Evolutionary conservation across 352 stramenopile genomes (phyloP).

Genomic region (Peronosclerospora sorghi): DNA sequence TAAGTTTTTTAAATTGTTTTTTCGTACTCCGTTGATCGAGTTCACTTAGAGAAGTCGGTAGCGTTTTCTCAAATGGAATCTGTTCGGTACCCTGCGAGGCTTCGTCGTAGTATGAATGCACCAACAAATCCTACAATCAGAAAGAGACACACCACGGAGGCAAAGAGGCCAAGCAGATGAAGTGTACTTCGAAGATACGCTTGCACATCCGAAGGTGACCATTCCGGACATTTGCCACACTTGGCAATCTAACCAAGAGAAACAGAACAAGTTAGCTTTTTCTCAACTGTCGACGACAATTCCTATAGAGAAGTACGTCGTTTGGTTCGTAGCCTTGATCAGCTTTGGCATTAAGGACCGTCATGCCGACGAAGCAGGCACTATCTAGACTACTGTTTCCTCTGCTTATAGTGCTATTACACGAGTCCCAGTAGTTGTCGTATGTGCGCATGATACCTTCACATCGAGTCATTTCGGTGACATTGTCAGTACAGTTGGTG

Average conservation of each 20-base stretch:
- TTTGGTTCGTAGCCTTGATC: conserved; percentile 52
- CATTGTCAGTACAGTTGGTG: conserved; percentile 54
- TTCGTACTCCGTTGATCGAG: conserved; percentile 10
- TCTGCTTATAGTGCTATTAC: conserved; percentile 8
- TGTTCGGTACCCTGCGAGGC: conserved; percentile 71
- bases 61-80: conserved; percentile 56
- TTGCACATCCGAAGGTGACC: conserved; percentile 52
- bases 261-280: conserved; percentile 5
- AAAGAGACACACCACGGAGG: conserved; percentile 61
- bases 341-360: conserved; percentile 32
- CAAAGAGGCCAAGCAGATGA: conserved; percentile 53
- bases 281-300: neutral
- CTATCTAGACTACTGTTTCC: conserved; percentile 6
- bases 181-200: conserved; percentile 54
- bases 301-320: conserved; percentile 31
- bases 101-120: conserved; percentile 60
- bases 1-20: conserved; percentile 31
- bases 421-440: conserved; percentile 36
- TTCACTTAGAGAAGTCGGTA: neutral
- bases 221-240: conserved; percentile 72
- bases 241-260: conserved; percentile 32
- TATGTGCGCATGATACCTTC: conserved; percentile 27
- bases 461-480: conserved; percentile 21
- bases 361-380: conserved; percentile 39
- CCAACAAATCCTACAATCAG: conserved; percentile 59